Evolutionary conservation across 2,329 filamentous ascomycete genomes (phyloP).

Genomic region (Ceratocystis smalleyi): DNA sequence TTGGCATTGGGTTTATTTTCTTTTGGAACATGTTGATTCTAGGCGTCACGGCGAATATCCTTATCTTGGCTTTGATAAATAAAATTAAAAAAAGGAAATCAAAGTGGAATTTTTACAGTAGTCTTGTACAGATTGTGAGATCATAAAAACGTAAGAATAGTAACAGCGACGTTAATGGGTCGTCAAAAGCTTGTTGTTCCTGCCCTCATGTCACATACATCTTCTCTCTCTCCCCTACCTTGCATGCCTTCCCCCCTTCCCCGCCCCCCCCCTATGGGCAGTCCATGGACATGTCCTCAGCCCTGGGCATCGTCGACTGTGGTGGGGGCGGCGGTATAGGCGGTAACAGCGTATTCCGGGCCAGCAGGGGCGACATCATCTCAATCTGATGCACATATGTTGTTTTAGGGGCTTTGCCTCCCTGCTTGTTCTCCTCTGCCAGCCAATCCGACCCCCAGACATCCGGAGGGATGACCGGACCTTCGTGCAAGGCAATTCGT

Average conservation of each 20-base stretch:
- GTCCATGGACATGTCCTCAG: conserved; percentile 8
- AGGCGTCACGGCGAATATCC: conserved; percentile 15
- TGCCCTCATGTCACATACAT: background rate
- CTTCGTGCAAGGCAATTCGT: conserved; percentile 42
- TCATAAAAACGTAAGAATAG: background rate
- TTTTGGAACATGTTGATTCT: conserved; percentile 12
- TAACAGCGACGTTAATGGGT: background rate
- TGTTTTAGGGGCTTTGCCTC: conserved; percentile 15
- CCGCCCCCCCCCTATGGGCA: conserved; percentile 7
- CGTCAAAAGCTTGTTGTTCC: background rate
- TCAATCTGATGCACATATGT: conserved; percentile 24
- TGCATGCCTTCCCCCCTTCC: background rate
- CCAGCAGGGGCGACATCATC: conserved; percentile 27
- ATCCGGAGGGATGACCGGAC: conserved; percentile 36
- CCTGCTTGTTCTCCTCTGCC: conserved; percentile 26
- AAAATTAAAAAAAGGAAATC: conserved; percentile 10
- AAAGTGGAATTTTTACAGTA: background rate
- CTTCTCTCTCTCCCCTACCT: no score
- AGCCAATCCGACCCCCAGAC: conserved; percentile 41
- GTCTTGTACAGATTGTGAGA: background rate
- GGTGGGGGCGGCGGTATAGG: conserved; percentile 15
- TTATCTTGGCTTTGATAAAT: conserved; percentile 9
- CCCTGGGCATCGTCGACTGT: conserved; percentile 5
- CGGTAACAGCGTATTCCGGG: conserved; percentile 20
- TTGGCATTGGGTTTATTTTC: conserved; percentile 12